Base-by-base conservation (phyloP, 108 stramenopile species). In the Skeletonema potamos region DNA sequence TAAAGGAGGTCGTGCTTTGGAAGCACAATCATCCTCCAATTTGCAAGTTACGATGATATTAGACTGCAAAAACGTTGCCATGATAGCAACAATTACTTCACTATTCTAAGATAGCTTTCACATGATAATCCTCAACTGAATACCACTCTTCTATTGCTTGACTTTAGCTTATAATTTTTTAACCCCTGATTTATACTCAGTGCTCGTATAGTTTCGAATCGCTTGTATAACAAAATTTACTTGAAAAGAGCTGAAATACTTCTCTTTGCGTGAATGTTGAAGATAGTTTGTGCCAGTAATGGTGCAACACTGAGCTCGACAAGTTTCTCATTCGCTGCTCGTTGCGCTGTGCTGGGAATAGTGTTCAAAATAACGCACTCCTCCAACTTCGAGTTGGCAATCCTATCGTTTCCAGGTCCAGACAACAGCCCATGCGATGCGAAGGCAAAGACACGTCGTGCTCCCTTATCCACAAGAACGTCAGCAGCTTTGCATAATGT, bases 191-290 rank as follows among this genome's bases (percentile, higher is more conserved):
- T 41, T n/a, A 41, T n/a, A 41, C 39, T 15, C 39, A 41, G 37
- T 15, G 37, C 37, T 15, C 37, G 12, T 15, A 15, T 39, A 15
- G 37, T 41, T 41, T 13, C 15, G 3, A 41, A 3, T 41, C 2
- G 3, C 20, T 24, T 13, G 56, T 4, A 27, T 13, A 12, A 8
- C 56, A 54, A 27, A 58, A 27, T 85, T 72, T 95, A 97, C 79
- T 99, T 99, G 87, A 99, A 99, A 27, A 99, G 92, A 44, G 99
- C 99, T 6, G 98, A 99, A 62, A 99, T 93, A 81, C 95, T 96
- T 85, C 98, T 96, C 84, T 97, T 98, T 58, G 97, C 96, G 83
- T 99, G 98, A 72, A 99, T 98, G 80, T 98, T 98, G 88, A 97
- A 96, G 73, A 99, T 98, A 27, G 99, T 96, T 77, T 98, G 96